Conservation (phyloP, 208 protist genomes). For the Leishmania major region DNA sequence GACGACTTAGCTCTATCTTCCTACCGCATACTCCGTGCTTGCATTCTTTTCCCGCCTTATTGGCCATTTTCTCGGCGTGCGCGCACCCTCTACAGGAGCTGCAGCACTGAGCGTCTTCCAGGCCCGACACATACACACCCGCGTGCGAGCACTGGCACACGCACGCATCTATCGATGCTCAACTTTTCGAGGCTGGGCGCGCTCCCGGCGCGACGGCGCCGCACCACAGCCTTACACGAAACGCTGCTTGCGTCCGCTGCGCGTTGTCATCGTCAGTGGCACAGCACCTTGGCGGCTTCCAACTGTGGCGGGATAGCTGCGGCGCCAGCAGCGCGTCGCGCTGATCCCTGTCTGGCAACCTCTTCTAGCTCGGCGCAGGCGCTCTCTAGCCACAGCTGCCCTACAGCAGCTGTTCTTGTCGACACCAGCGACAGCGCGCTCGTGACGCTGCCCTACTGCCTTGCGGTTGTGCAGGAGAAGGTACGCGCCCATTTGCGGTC, state of each 20-base stretch:
- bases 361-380: background rate
- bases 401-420: constrained; percentile 23
- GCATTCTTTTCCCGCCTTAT: background rate
- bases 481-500: constrained; percentile 16
- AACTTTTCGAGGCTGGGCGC: background rate
- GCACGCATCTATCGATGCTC: background rate
- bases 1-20: background rate
- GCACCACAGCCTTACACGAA: background rate
- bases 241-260: background rate
- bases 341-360: background rate
- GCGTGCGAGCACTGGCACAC: background rate
- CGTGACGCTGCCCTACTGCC: constrained; percentile 22
- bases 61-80: background rate
- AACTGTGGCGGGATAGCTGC: background rate
- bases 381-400: constrained; percentile 1
- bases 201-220: background rate
- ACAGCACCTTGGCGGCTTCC: background rate
- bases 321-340: background rate
- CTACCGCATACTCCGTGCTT: background rate
- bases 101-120: background rate
- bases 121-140: background rate
- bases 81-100: background rate
- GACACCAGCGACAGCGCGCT: constrained; percentile 10
- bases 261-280: background rate
- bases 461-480: constrained; percentile 9